Base-by-base conservation (phyloP, 257 asterid genomes). In the Oldenlandia corymbosa region DNA sequence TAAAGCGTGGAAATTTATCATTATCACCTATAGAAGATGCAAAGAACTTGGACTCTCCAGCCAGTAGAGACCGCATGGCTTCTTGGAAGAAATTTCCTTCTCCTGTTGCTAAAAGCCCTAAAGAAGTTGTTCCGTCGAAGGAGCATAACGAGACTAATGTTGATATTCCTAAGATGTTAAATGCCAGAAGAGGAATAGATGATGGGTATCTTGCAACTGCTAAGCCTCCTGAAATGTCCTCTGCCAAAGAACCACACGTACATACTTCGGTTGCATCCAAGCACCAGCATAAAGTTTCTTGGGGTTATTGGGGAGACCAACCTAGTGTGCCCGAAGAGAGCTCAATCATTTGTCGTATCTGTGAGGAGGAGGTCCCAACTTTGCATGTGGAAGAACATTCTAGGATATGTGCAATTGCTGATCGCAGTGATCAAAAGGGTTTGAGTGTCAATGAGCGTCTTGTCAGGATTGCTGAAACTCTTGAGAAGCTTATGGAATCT, bases 361-460 rank as follows among this genome's bases (percentile, higher is more conserved):
- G 99, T 73, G 99, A 93, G 81, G 99, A 93, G 71, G 96, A 88
- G 81, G 95, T 93, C 75, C 96, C 94, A 43, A 93, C 99, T 69
- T 83, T 80, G 80, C 95, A 85, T 30, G 99, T 93, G 71, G 99
- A 93, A 80, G 99, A 93, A 67, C 99, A 93, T 81, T 93, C 99
- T 42, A 81, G 92, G 80, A 78, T 93, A 71, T 93, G 99, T 76
- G 95, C 99, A 53, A 78, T 93, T 62, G 95, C 99, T 43, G 96
- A 93, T 88, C 82, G 99, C 41, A 90, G 96, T 67, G 99, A 93
- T 83, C 95, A 85, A 51, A 87, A 85, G 77, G 99, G 99, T 67
- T 69, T 84, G 49, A 88, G 90, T 68, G 97, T 88, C 72, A 85
- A 93, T 68, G 99, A 85, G 53, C 99, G 99, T 51, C 84, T 93